These are phyloP conservation scores for Dalbergia cultrata DNA, from an alignment of 306 rosid species.

Conservation along the genomic window DNA sequence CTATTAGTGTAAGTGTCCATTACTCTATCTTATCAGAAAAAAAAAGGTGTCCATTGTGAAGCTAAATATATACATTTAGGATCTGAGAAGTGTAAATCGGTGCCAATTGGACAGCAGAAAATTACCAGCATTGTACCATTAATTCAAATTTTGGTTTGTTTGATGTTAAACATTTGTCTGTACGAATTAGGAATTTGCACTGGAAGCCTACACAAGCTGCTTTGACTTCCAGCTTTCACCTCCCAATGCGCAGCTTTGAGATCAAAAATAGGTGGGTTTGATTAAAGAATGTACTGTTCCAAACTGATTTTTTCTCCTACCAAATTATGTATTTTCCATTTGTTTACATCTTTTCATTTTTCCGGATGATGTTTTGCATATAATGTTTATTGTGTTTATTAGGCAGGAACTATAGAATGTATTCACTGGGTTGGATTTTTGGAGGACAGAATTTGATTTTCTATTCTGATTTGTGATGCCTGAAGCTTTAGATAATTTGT, in stretches of 20 bases:
- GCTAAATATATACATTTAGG: background rate
- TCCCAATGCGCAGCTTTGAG: conserved; percentile 97
- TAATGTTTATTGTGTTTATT: conserved; percentile 19
- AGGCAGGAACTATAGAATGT: conserved; percentile 31
- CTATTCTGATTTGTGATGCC: conserved; percentile 11
- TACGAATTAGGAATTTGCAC: conserved; percentile 60
- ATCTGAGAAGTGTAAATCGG: background rate
- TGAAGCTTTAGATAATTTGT: conserved; percentile 1
- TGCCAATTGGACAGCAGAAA: background rate
- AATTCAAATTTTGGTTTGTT: conserved; percentile 25
- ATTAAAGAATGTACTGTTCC: conserved; percentile 27
- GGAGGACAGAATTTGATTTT: conserved; percentile 17
- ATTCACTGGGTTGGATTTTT: conserved; percentile 22
- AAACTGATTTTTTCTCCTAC: conserved; percentile 17
- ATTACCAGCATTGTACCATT: background rate
- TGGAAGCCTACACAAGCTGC: conserved; percentile 79
- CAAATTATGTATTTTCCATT: conserved; percentile 5
- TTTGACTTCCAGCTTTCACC: conserved; percentile 70
- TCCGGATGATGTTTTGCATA: background rate
- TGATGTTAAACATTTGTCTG: conserved; percentile 24
- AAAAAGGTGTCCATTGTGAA: background rate
- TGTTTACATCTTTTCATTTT: conserved; percentile 36
- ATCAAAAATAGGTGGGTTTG: conserved; percentile 73
- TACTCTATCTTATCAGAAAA: too few species aligned
- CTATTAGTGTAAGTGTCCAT: too few species aligned